phyloP scores from a whole-genome alignment of 2,329 filamentous ascomycete species.

The Aureobasidium uvarum region DNA sequence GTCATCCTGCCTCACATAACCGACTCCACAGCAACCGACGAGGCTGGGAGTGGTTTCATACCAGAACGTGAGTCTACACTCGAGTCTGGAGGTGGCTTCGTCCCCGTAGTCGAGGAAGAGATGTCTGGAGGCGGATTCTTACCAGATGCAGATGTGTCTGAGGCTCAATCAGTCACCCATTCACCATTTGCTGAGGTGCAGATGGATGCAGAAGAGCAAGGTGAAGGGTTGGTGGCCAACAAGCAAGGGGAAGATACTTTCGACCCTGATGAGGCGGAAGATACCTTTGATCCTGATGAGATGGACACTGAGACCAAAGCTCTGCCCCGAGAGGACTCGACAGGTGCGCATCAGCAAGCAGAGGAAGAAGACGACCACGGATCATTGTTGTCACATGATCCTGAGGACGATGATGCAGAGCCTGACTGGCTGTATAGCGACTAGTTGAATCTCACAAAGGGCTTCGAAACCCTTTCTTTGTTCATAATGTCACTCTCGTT shows the following conservation, averaged over 20 bases:
- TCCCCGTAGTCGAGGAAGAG: slow-evolving; percentile 21
- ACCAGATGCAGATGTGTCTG: slow-evolving; percentile 26
- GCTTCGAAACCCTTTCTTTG: background rate
- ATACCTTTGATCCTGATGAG: slow-evolving; percentile 37
- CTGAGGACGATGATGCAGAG: slow-evolving; percentile 64
- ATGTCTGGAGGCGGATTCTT: slow-evolving; percentile 31
- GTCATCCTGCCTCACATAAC: slow-evolving; percentile 26
- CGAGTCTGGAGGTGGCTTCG: slow-evolving; percentile 29
- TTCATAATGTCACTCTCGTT: background rate
- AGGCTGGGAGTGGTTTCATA: slow-evolving; percentile 37
- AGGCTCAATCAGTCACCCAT: background rate
- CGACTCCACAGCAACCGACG: background rate
- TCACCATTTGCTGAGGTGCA: background rate
- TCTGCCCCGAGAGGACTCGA: background rate
- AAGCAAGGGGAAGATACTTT: slow-evolving; percentile 27
- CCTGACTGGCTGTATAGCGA: slow-evolving; percentile 56
- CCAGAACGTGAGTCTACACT: slow-evolving; percentile 30
- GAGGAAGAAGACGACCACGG: slow-evolving; percentile 43
- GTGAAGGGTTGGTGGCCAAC: slow-evolving; percentile 28
- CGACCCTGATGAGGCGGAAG: slow-evolving; percentile 29
- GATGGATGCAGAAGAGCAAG: slow-evolving; percentile 22
- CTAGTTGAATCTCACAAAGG: background rate
- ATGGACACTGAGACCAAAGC: slow-evolving; percentile 1
- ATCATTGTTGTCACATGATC: slow-evolving; percentile 60
- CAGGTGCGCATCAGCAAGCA: background rate